Evolutionary conservation across 805 yeast genomes (phyloP).

Genomic region (Lachancea nothofagi): DNA sequence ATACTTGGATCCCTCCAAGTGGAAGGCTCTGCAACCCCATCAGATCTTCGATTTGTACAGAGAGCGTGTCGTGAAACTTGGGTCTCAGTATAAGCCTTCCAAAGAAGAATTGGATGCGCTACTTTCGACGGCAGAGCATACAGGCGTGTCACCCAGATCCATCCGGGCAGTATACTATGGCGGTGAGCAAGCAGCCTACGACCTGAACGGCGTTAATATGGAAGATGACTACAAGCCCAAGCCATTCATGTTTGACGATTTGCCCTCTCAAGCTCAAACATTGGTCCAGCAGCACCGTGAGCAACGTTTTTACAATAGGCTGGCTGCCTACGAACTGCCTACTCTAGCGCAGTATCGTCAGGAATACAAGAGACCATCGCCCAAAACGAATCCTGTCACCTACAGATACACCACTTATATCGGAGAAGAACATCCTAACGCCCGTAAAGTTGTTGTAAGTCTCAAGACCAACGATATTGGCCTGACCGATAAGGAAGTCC

Average conservation of each 20-base stretch:
- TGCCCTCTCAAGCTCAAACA: constrained; percentile 67
- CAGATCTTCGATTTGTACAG: constrained; percentile 56
- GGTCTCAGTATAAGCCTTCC: constrained; percentile 44
- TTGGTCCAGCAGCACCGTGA: constrained; percentile 65
- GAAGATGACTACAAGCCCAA: constrained; percentile 38
- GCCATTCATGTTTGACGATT: constrained; percentile 56
- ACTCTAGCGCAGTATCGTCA: constrained; percentile 69
- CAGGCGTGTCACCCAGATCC: constrained; percentile 36
- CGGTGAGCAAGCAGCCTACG: constrained; percentile 39
- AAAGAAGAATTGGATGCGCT: constrained; percentile 54
- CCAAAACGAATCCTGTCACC: constrained; percentile 46
- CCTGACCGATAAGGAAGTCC: constrained; percentile 48
- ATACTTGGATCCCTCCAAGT: constrained; percentile 57
- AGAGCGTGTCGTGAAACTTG: constrained; percentile 50
- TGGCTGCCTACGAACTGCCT: constrained; percentile 92
- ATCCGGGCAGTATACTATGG: constrained; percentile 37
- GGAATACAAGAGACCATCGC: constrained; percentile 49
- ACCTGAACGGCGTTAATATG: constrained; percentile 34
- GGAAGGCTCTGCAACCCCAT: constrained; percentile 65
- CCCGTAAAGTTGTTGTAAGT: constrained; percentile 56
- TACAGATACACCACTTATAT: constrained; percentile 69
- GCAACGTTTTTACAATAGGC: constrained; percentile 67
- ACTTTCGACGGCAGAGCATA: constrained; percentile 40
- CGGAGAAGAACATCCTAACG: constrained; percentile 60
- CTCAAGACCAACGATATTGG: constrained; percentile 50